Base-by-base conservation (phyloP, 192 early-diverging fungal genomes). In the Podila epicladia region DNA sequence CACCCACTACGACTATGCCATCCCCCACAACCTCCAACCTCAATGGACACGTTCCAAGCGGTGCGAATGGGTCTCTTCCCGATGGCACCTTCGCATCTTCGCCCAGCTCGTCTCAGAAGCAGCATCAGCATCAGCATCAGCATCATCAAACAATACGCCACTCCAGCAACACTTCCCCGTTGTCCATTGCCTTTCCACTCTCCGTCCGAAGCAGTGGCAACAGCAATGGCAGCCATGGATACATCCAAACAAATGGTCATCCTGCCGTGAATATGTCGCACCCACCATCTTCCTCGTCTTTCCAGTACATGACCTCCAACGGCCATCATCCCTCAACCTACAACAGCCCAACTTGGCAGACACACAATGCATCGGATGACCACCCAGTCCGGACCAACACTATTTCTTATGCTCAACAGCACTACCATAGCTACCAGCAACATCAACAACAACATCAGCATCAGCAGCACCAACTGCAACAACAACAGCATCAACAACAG, bases 121-220 rank as follows among this genome's bases (percentile, higher is more conserved):
- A 37, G 12, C 51, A 67, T 35, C 5, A 49, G 24, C 65, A 15
- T 29, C 62, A 64, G 22, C 49, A 64, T 24, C 61, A 49, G 24
- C 65, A 15, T 38, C 38, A 64, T 26, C 17, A 45, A 22, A 26
- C 64, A 65, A 19, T 12, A 19, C 64, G 64, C 2, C 64, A 65
- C 15, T 22, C 29, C 13, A 35, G 69, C 48, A 55, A 26, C 17
- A 11, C 55, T 8, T 45, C 74, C 15, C 65, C 74, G 7, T 63
- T 76, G 29, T 76, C 74, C 2, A 35, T 76, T 38, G 74, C 67
- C 5, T 57, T 76, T 2, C 74, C 74, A 53, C 9, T 66, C 8
- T 65, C 67, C 17, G 48, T 59, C 51, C 64, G 26, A 41, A 22
- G 45, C 63, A 45, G n/a, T 41, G 37, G 53, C 1, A 9, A 58